Conservation (phyloP, 768 basidiomycete genomes). For the Chalciporus pseudorubinellus region DNA sequence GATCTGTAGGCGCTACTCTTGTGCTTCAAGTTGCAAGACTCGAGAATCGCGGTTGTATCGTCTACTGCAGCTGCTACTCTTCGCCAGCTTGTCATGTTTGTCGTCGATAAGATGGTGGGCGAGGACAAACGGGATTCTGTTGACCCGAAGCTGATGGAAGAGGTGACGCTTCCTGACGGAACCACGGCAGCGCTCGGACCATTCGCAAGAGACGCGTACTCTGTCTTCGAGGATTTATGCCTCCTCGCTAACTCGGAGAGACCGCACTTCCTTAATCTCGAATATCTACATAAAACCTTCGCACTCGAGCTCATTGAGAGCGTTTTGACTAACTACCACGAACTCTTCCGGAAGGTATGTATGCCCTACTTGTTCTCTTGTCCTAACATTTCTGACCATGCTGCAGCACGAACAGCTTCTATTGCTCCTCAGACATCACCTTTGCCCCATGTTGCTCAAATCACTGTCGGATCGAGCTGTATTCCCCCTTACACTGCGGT, state of each 20-base stretch:
- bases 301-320: conserved; percentile 97
- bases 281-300: conserved; percentile 86
- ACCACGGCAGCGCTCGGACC: conserved; percentile 61
- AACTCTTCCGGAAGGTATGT: conserved; percentile 75
- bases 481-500: conserved; percentile 87
- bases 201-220: conserved; percentile 80
- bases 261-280: conserved; percentile 78
- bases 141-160: conserved; percentile 20
- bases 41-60: conserved; percentile 92
- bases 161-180: conserved; percentile 67
- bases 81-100: conserved; percentile 95
- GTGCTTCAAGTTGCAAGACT: conserved; percentile 95
- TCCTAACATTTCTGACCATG: conserved; percentile 1
- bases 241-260: conserved; percentile 80
- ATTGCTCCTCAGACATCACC: conserved; percentile 82
- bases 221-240: conserved; percentile 91
- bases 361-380: not conserved
- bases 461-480: conserved; percentile 76
- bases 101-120: conserved; percentile 89
- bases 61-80: conserved; percentile 96
- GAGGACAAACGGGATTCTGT: conserved; percentile 55
- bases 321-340: conserved; percentile 88
- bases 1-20: conserved; percentile 74
- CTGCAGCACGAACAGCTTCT: conserved; percentile 76
- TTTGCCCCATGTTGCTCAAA: conserved; percentile 87